Conservation (phyloP, 352 stramenopile genomes). For the Globisporangium polare region DNA sequence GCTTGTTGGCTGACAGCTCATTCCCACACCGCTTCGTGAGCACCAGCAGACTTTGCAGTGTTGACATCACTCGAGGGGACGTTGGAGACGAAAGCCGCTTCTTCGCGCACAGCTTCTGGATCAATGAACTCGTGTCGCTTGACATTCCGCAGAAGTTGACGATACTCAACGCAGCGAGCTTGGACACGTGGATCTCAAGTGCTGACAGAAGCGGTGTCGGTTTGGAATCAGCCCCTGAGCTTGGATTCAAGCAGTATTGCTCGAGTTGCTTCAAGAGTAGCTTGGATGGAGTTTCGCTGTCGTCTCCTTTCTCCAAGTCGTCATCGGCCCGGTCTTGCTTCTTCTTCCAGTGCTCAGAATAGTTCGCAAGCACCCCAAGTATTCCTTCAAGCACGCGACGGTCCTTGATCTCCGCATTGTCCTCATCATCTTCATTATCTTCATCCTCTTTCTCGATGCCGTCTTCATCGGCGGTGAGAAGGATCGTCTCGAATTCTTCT, state of each 20-base stretch:
- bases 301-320: slow-evolving; percentile 18
- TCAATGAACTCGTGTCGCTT: slow-evolving; percentile 32
- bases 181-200: slow-evolving; percentile 38
- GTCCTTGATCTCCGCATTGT: slow-evolving; percentile 28
- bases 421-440: slow-evolving; percentile 34
- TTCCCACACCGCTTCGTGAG: slow-evolving; percentile 54
- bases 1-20: slow-evolving; percentile 19
- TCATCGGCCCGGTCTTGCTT: slow-evolving; percentile 13
- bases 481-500: slow-evolving; percentile 41
- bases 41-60: slow-evolving; percentile 57
- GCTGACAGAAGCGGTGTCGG: slow-evolving; percentile 21
- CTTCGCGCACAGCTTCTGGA: slow-evolving; percentile 51
- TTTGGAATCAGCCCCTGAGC: slow-evolving; percentile 21
- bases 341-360: slow-evolving; percentile 40
- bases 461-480: slow-evolving; percentile 23
- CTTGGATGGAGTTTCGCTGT: slow-evolving; percentile 26
- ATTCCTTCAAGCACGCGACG: slow-evolving; percentile 45
- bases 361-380: slow-evolving; percentile 52
- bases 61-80: slow-evolving; percentile 22
- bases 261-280: slow-evolving; percentile 37
- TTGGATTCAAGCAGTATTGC: slow-evolving; percentile 37
- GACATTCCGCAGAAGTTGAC: slow-evolving; percentile 40
- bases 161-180: slow-evolving; percentile 47
- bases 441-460: slow-evolving; percentile 8
- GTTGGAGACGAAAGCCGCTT: slow-evolving; percentile 30